Evolutionary conservation across 2,329 filamentous ascomycete genomes (phyloP).

Genomic region (Botrytis fragariae): DNA sequence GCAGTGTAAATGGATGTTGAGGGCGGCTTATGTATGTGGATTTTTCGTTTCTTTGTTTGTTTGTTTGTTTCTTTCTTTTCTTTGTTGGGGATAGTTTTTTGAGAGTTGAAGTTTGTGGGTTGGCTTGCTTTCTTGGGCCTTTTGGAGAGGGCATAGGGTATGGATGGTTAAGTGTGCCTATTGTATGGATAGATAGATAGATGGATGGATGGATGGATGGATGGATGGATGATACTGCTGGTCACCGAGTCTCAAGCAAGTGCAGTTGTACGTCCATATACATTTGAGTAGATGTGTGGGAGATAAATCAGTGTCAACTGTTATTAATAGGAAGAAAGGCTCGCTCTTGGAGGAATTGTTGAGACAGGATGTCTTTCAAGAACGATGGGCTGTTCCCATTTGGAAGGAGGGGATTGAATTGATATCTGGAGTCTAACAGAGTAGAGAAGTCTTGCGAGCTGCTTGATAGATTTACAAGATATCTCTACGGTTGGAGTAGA

Average conservation of each 20-base stretch:
- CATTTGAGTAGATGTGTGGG: background rate
- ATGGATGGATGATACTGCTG: background rate
- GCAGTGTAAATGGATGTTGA: constrained; percentile 85
- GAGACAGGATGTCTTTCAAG: background rate
- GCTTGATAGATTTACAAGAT: background rate
- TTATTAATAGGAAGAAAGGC: background rate
- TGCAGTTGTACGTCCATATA: background rate
- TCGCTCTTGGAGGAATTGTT: background rate
- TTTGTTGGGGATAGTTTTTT: background rate
- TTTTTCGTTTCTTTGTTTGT: background rate
- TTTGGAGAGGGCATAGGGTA: background rate
- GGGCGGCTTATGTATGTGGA: constrained; percentile 73
- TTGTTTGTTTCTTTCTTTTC: background rate
- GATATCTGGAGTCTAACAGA: background rate
- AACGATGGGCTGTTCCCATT: background rate
- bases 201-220: background rate
- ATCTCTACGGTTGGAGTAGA: background rate
- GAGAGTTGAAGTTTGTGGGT: too few relatives aligned
- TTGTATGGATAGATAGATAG: background rate
- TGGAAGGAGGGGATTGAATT: background rate
- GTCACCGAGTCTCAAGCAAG: background rate
- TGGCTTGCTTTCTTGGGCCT: background rate
- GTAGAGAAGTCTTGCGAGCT: background rate
- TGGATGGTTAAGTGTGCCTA: background rate
- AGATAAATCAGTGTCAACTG: too few relatives aligned